phyloP scores from a whole-genome alignment of 139 green algal genomes.

The Coccomyxa sp. region DNA sequence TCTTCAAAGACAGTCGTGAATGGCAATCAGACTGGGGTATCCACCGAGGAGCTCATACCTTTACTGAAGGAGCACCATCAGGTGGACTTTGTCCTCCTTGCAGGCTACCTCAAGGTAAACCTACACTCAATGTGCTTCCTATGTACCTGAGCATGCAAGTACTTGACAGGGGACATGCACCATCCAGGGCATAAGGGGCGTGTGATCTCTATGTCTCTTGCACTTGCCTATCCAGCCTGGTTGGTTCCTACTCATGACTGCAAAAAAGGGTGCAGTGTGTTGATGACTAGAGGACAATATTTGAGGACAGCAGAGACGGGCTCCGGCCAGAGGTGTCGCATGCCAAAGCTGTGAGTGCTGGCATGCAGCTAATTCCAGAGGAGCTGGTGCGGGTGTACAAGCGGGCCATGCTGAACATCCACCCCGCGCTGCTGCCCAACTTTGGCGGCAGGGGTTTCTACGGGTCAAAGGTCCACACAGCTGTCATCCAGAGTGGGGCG shows the following conservation, averaged over 20 bases:
- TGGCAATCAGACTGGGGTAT: neutral
- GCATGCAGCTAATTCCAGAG: constrained; percentile 70
- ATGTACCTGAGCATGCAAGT: neutral
- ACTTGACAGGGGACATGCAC: neutral
- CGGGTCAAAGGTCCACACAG: constrained; percentile 84
- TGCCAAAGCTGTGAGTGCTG: neutral
- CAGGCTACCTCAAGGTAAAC: constrained; percentile 90
- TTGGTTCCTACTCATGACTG: neutral
- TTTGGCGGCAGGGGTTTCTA: constrained; percentile 98
- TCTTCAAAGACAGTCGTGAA: constrained; percentile 35
- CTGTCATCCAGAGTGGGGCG: constrained; percentile 86
- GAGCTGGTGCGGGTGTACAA: constrained; percentile 72
- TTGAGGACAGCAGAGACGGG: too few relatives aligned
- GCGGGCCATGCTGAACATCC: constrained; percentile 95
- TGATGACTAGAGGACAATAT: neutral
- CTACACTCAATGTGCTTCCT: neutral
- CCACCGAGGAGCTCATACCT: constrained; percentile 46
- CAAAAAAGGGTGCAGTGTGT: neutral
- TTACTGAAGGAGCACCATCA: constrained; percentile 8
- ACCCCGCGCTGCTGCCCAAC: constrained; percentile 91
- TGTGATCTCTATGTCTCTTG: neutral
- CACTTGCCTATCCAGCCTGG: neutral
- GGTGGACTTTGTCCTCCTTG: constrained; percentile 83
- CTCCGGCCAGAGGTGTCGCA: neutral
- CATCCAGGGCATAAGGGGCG: neutral